Percentiles rank a stretch among this genome's conserved stretches.
These are phyloP conservation scores for Kurtzmaniella quercitrusa DNA, from an alignment of 1,139 yeast species.

Conservation along the genomic window DNA sequence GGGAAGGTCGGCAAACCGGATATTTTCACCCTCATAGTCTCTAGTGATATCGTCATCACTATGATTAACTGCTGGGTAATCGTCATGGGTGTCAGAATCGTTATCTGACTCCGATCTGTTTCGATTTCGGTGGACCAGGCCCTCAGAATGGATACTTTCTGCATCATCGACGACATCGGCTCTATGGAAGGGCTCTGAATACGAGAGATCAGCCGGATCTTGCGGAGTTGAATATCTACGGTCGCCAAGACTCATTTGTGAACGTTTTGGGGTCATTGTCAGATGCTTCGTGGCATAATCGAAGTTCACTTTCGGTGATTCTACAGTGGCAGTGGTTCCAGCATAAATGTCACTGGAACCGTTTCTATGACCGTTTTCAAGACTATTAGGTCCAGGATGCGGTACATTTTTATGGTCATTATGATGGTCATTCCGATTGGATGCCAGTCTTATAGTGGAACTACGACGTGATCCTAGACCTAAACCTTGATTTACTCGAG, in stretches of 20 bases:
- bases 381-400: too few species aligned
- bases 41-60: neutral
- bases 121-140: neutral
- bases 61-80: neutral
- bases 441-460: neutral
- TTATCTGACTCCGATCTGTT: conserved; percentile 2
- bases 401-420: neutral
- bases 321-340: neutral
- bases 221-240: too few species aligned
- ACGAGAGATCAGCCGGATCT: neutral
- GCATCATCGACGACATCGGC: neutral
- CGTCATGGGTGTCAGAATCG: conserved; percentile 2
- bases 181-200: neutral
- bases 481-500: conserved; percentile 34
- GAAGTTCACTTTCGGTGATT: neutral
- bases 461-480: conserved; percentile 15
- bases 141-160: neutral
- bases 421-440: conserved; percentile 15
- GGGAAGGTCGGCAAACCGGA: conserved; percentile 38
- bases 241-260: neutral
- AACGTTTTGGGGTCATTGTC: neutral
- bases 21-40: conserved; percentile 18
- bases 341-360: conserved; percentile 2
- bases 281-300: neutral
- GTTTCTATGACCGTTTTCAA: conserved; percentile 13